These are phyloP conservation scores for Mayamaea pseudoterrestris DNA, from an alignment of 108 stramenopile species.

Conservation along the genomic window DNA sequence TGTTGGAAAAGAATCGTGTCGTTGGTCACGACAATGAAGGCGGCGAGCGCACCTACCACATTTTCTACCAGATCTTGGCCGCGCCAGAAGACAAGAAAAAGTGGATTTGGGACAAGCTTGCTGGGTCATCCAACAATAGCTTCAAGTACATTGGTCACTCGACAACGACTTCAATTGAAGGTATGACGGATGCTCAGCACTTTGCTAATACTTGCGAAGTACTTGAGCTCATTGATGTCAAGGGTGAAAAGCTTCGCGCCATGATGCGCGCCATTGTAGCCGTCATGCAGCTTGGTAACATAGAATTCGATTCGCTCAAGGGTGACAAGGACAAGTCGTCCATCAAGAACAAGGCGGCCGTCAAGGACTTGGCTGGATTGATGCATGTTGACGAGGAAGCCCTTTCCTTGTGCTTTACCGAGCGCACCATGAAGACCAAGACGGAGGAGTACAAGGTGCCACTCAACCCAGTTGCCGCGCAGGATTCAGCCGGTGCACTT, in stretches of 20 bases:
- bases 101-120: constrained; percentile 56
- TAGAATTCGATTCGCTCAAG: constrained; percentile 45
- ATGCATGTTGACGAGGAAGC: constrained; percentile 49
- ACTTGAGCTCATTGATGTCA: constrained; percentile 50
- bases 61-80: constrained; percentile 94
- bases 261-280: constrained; percentile 70
- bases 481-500: constrained; percentile 81
- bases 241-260: constrained; percentile 39
- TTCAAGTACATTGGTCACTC: constrained; percentile 52
- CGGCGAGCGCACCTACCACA: constrained; percentile 98
- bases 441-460: constrained; percentile 75
- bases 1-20: constrained; percentile 96
- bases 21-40: constrained; percentile 69
- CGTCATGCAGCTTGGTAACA: constrained; percentile 82
- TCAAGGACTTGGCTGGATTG: constrained; percentile 54
- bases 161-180: constrained; percentile 46
- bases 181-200: constrained; percentile 57
- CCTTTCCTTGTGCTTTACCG: constrained; percentile 61
- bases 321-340: constrained; percentile 53
- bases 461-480: constrained; percentile 49
- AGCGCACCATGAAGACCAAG: constrained; percentile 64
- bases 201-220: constrained; percentile 58
- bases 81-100: constrained; percentile 54
- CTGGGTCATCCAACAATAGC: constrained; percentile 38
- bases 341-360: constrained; percentile 32